A percentile compares a stretch with the other conserved stretches of the same genome.
Evolutionary conservation across 495 filamentous ascomycete genomes (phyloP).

Genomic region (Halenospora varia): DNA sequence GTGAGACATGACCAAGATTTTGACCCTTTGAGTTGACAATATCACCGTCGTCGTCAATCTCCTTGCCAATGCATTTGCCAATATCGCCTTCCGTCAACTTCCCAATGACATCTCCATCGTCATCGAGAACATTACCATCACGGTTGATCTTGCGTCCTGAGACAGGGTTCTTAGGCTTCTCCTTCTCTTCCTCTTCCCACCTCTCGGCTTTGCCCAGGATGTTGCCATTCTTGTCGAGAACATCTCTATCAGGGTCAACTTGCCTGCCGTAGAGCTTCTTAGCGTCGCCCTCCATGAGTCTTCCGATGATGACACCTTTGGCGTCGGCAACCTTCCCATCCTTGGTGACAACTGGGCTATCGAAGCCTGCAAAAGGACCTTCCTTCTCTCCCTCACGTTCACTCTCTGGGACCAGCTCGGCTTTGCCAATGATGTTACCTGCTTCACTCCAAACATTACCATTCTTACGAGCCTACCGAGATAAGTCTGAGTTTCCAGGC

Average conservation of each 20-base stretch:
- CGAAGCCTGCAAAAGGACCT: constrained; percentile 74
- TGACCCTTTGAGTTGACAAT: constrained; percentile 80
- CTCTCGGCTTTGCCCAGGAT: constrained; percentile 75
- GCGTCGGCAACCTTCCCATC: constrained; percentile 66
- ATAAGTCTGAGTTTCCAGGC: no score
- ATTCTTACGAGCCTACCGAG: no score
- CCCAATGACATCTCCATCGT: constrained; percentile 76
- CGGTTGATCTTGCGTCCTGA: constrained; percentile 73
- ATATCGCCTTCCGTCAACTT: constrained; percentile 73
- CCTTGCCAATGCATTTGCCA: constrained; percentile 64
- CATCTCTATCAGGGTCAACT: constrained; percentile 77
- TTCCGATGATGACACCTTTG: constrained; percentile 65
- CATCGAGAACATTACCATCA: constrained; percentile 77
- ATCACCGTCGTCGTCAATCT: constrained; percentile 82
- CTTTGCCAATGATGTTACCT: constrained; percentile 72
- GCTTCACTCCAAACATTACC: no score
- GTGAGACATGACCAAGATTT: constrained; percentile 72
- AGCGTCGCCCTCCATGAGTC: constrained; percentile 67
- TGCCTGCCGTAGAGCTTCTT: constrained; percentile 67
- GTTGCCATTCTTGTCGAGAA: constrained; percentile 80
- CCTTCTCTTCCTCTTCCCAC: constrained; percentile 73
- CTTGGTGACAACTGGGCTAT: constrained; percentile 66
- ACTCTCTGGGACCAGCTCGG: constrained; percentile 74
- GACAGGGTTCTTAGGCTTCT: constrained; percentile 64
- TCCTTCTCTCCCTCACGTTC: constrained; percentile 65